phyloP scores from a whole-genome alignment of 139 green algal genomes.

The Coccomyxa sp. region DNA sequence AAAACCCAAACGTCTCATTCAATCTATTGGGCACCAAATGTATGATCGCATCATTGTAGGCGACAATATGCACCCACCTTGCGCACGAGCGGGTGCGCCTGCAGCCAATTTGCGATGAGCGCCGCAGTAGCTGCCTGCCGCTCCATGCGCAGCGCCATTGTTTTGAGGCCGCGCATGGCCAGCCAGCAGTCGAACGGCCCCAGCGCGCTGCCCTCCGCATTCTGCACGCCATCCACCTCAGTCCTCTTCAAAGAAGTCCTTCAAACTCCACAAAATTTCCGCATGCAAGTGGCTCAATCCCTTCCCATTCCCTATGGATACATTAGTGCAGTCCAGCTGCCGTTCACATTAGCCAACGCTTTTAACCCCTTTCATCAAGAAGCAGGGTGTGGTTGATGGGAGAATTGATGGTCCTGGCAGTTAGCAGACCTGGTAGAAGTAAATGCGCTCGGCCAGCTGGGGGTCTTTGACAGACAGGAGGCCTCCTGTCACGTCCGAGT shows the following conservation, averaged over 20 bases:
- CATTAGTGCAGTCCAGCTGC: too few relatives aligned
- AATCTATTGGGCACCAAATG: too few relatives aligned
- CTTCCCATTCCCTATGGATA: too few relatives aligned
- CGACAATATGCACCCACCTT: neutral
- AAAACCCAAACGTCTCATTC: too few relatives aligned
- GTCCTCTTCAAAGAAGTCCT: neutral
- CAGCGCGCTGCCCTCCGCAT: conserved; percentile 85
- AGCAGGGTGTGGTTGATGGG: too few relatives aligned
- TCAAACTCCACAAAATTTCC: too few relatives aligned
- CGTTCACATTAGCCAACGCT: too few relatives aligned
- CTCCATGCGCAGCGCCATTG: conserved; percentile 95
- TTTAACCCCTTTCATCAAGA: too few relatives aligned
- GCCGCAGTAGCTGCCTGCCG: conserved; percentile 59
- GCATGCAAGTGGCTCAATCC: too few relatives aligned
- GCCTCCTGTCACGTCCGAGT: conserved; percentile 92
- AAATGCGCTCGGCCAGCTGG: conserved; percentile 76
- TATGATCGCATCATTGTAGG: too few relatives aligned
- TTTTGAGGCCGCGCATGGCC: conserved; percentile 90
- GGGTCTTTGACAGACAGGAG: conserved; percentile 77
- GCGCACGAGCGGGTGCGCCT: conserved; percentile 72
- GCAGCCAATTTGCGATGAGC: conserved; percentile 78
- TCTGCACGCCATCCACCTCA: conserved; percentile 47
- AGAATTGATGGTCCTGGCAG: too few relatives aligned
- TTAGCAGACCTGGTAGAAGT: conserved; percentile 73
- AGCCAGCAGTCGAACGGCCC: conserved; percentile 98